Percentiles rank a stretch among this genome's conserved stretches.
Evolutionary conservation across 768 basidiomycete genomes (phyloP).

Genomic region (Phylloporus rhodoxanthus): DNA sequence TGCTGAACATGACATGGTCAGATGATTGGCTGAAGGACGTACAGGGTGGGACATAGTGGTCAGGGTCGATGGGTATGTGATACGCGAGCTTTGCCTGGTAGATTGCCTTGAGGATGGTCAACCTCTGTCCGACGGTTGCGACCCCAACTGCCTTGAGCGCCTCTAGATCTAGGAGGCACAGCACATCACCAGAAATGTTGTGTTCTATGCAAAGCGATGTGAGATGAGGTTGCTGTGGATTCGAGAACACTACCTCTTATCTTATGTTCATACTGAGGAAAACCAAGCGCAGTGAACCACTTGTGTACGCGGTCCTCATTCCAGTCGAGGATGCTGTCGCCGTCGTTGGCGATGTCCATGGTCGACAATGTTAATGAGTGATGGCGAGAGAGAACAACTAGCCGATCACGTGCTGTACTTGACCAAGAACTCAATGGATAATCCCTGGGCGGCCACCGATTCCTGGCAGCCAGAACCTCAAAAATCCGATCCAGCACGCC

Average conservation of each 20-base stretch:
- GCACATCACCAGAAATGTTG: conserved; percentile 85
- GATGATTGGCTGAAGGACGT: conserved; percentile 27
- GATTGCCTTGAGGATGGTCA: conserved; percentile 87
- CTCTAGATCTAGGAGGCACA: conserved; percentile 80
- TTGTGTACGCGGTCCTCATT: conserved; percentile 70
- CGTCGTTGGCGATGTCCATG: conserved; percentile 27
- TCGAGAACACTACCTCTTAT: conserved; percentile 53
- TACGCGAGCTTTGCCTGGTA: conserved; percentile 85
- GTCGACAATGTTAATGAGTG: conserved; percentile 8
- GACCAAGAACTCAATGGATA: conserved; percentile 46
- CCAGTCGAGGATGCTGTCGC: conserved; percentile 52
- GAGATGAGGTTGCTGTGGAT: background rate
- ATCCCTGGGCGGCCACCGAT: conserved; percentile 59
- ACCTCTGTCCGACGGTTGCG: conserved; percentile 82
- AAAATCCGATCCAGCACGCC: background rate
- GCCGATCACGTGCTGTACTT: conserved; percentile 17
- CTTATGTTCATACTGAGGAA: conserved; percentile 78
- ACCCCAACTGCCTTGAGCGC: conserved; percentile 83
- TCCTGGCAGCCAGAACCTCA: background rate
- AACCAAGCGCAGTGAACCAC: conserved; percentile 75
- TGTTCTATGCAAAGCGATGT: conserved; percentile 53
- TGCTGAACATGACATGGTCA: background rate
- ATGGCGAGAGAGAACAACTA: conserved; percentile 5
- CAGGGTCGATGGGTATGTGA: conserved; percentile 74
- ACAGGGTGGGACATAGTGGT: conserved; percentile 89